Conservation (phyloP, 108 stramenopile species). For the Nitzschia sp. region DNA sequence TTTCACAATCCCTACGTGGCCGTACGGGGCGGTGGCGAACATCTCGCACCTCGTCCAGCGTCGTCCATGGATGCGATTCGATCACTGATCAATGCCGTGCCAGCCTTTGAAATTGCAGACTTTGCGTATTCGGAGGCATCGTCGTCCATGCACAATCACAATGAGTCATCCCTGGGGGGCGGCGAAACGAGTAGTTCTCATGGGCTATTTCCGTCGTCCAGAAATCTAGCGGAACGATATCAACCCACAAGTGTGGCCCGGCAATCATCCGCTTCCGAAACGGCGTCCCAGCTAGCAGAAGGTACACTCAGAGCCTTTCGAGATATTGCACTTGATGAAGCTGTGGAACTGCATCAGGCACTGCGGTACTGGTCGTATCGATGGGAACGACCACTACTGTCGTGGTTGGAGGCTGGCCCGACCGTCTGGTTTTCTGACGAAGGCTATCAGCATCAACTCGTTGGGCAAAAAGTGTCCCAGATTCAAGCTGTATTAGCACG, state of each 20-base stretch:
- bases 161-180: not conserved
- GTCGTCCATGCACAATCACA: conserved; percentile 3
- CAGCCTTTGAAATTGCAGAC: not conserved
- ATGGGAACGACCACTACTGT: conserved; percentile 77
- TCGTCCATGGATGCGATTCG: conserved; percentile 38
- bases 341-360: conserved; percentile 69
- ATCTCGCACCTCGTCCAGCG: conserved; percentile 3
- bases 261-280: conserved; percentile 47
- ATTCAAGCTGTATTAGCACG: conserved; percentile 85
- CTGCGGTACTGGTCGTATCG: conserved; percentile 76
- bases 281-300: conserved; percentile 81
- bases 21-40: conserved; percentile 26
- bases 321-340: conserved; percentile 82
- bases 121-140: not conserved
- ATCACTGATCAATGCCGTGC: conserved; percentile 19
- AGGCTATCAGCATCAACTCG: conserved; percentile 65
- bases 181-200: not conserved
- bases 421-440: conserved; percentile 54
- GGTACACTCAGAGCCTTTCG: conserved; percentile 81
- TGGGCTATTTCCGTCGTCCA: not conserved
- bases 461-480: conserved; percentile 81
- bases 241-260: not conserved
- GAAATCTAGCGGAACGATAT: not conserved
- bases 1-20: conserved; percentile 41
- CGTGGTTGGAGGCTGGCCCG: conserved; percentile 83